Conservation (phyloP, 129 eudicot genomes). For the Arctium minus region DNA sequence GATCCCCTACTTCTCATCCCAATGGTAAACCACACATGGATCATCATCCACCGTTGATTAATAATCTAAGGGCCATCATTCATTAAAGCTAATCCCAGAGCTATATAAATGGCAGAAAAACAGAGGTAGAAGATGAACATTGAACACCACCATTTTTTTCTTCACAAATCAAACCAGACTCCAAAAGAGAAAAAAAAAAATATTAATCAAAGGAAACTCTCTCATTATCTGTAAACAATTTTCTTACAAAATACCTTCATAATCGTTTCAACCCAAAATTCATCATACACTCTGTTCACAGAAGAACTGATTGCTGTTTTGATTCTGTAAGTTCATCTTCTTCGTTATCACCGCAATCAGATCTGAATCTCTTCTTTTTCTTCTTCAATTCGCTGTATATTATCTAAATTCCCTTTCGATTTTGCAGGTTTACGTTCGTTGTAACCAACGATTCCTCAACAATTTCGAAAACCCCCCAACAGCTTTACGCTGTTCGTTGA, state of each 20-base stretch:
- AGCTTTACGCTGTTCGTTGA: neutral
- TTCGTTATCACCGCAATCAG: slow-evolving; percentile 3
- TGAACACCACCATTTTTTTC: slow-evolving; percentile 23
- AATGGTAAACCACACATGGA: neutral
- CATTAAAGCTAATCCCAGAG: slow-evolving; percentile 14
- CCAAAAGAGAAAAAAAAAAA: neutral
- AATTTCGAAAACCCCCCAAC: neutral
- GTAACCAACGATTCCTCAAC: neutral
- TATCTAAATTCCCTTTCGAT: neutral
- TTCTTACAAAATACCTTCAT: neutral
- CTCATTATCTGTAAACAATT: neutral
- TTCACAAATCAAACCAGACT: neutral
- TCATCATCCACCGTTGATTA: slow-evolving; percentile 11
- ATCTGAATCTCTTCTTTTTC: slow-evolving; percentile 9
- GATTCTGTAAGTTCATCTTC: slow-evolving; percentile 14
- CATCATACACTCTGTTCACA: neutral
- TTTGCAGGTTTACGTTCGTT: slow-evolving; percentile 16
- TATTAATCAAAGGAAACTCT: neutral
- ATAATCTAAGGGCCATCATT: slow-evolving; percentile 22
- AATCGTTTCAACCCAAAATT: neutral
- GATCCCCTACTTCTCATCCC: neutral
- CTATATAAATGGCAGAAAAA: slow-evolving; percentile 28
- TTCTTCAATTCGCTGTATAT: neutral
- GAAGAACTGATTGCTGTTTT: neutral
- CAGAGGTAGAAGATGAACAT: slow-evolving; percentile 13